A percentile compares a stretch with the other conserved stretches of the same genome.
These are phyloP conservation scores for Backusella liffmaniae DNA, from an alignment of 192 early-diverging fungal species.

Conservation along the genomic window DNA sequence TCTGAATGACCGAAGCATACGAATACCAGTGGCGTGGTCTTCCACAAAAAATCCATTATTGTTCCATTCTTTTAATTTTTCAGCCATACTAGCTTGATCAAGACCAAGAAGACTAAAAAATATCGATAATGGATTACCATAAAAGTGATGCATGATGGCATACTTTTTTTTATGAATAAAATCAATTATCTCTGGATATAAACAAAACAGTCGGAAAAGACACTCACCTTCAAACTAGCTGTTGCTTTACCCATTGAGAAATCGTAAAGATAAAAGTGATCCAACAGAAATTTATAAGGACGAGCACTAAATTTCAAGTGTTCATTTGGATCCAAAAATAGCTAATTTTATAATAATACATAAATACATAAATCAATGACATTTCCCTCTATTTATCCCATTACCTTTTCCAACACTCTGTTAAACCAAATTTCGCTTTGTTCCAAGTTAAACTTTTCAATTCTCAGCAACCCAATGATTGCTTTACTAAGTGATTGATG, in stretches of 20 bases:
- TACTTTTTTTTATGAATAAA: slow-evolving; percentile 52
- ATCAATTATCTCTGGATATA: neutral
- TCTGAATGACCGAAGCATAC: slow-evolving; percentile 72
- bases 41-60: slow-evolving; percentile 31
- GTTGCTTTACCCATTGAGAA: slow-evolving; percentile 79
- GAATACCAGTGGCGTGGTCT: slow-evolving; percentile 61
- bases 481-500: slow-evolving; percentile 79
- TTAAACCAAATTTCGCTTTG: slow-evolving; percentile 73
- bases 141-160: slow-evolving; percentile 84
- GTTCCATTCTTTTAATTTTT: slow-evolving; percentile 7
- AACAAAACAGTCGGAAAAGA: neutral
- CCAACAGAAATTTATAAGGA: slow-evolving; percentile 74
- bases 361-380: slow-evolving; percentile 18
- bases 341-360: slow-evolving; percentile 23
- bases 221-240: slow-evolving; percentile 63
- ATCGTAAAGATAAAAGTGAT: slow-evolving; percentile 77
- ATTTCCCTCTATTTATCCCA: neutral
- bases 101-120: slow-evolving; percentile 17
- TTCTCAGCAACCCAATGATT: slow-evolving; percentile 66
- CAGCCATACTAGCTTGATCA: neutral
- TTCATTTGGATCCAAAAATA: slow-evolving; percentile 54
- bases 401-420: slow-evolving; percentile 59
- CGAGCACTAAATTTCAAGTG: slow-evolving; percentile 64
- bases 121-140: slow-evolving; percentile 75
- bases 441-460: slow-evolving; percentile 79